Evolutionary conservation across 2,329 filamentous ascomycete genomes (phyloP).

Genomic region (Fusarium sp.): DNA sequence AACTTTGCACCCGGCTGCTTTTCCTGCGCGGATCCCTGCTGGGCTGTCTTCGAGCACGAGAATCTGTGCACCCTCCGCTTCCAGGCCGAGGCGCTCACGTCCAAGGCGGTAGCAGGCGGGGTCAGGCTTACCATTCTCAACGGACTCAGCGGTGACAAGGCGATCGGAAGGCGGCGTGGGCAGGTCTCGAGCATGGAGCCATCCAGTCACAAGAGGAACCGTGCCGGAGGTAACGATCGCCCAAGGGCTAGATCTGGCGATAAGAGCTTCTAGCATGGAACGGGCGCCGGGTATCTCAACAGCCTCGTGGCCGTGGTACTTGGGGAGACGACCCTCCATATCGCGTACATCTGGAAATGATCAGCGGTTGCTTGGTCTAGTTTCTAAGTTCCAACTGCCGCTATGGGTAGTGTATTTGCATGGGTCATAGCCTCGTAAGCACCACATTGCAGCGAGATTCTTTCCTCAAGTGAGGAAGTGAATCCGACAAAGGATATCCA

Average conservation of each 20-base stretch:
- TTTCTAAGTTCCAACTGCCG: slow-evolving; percentile 10
- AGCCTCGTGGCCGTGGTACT: slow-evolving; percentile 81
- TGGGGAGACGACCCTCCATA: slow-evolving; percentile 83
- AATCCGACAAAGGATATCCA: slow-evolving; percentile 3
- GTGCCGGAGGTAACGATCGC: slow-evolving; percentile 87
- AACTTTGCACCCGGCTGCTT: slow-evolving; percentile 87
- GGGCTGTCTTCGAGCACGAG: slow-evolving; percentile 92
- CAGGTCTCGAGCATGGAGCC: slow-evolving; percentile 76
- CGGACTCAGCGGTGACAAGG: slow-evolving; percentile 82
- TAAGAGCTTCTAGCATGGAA: slow-evolving; percentile 75
- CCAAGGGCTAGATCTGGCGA: slow-evolving; percentile 76
- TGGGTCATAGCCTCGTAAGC: slow-evolving; percentile 4
- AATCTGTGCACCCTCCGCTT: slow-evolving; percentile 63
- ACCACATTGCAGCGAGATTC: background rate
- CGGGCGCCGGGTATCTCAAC: slow-evolving; percentile 88
- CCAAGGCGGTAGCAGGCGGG: slow-evolving; percentile 80
- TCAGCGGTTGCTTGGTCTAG: slow-evolving; percentile 30
- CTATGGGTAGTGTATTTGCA: slow-evolving; percentile 5
- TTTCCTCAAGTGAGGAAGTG: slow-evolving; percentile 12
- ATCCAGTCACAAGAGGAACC: slow-evolving; percentile 75
- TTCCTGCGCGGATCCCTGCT: slow-evolving; percentile 85
- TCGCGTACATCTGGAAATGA: slow-evolving; percentile 75
- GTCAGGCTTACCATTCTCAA: slow-evolving; percentile 81
- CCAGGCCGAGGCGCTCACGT: slow-evolving; percentile 69
- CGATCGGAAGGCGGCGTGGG: slow-evolving; percentile 68